Conservation (phyloP, 495 filamentous ascomycete genomes). For the Xanthoparmelia taractica region DNA sequence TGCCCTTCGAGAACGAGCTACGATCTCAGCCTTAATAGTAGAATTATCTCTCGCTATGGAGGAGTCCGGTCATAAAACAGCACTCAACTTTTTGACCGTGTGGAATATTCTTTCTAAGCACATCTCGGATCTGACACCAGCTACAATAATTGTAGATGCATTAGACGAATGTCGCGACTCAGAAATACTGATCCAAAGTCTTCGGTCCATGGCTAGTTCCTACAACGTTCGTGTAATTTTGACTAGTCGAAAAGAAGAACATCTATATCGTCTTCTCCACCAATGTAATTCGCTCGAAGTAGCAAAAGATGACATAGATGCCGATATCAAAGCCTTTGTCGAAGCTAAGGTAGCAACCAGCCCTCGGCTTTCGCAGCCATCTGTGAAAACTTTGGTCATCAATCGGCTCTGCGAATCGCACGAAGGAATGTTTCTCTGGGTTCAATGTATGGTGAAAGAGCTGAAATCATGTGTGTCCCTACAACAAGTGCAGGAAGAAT, state of each 20-base stretch:
- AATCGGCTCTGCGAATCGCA: not conserved
- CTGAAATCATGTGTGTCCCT: not conserved
- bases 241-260: slow-evolving; percentile 1
- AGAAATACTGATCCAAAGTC: not conserved
- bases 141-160: not conserved
- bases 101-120: not conserved
- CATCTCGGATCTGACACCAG: not conserved
- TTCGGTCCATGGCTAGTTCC: not conserved
- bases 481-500: not conserved
- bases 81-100: not conserved
- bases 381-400: not conserved
- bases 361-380: not conserved
- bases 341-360: not conserved
- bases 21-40: not conserved
- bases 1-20: no score
- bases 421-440: slow-evolving; percentile 10
- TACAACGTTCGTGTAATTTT: not conserved
- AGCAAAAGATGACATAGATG: not conserved
- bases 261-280: not conserved
- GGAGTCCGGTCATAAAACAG: not conserved
- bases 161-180: slow-evolving; percentile 4
- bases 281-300: not conserved
- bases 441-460: slow-evolving; percentile 4
- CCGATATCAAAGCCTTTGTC: slow-evolving; percentile 1
- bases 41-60: no score